Evolutionary conservation across 2,329 filamentous ascomycete genomes (phyloP).

Genomic region (Claviceps paspali): DNA sequence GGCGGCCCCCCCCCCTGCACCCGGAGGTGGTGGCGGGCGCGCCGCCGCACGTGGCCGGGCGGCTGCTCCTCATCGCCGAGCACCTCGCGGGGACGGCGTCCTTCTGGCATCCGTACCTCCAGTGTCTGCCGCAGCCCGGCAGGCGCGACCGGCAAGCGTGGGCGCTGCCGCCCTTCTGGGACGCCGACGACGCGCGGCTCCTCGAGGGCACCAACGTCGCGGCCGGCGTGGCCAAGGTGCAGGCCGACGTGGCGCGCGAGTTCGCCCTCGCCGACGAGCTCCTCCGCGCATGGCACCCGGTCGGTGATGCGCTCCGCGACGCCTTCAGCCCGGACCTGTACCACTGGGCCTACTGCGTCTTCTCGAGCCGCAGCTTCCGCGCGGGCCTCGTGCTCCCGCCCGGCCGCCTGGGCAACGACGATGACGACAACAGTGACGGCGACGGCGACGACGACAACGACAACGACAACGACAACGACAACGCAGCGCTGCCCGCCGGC

Average conservation of each 20-base stretch:
- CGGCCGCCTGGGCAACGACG: too few relatives aligned
- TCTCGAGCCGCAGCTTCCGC: conserved; percentile 49
- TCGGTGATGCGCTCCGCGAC: too few relatives aligned
- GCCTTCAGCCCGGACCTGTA: conserved; percentile 37
- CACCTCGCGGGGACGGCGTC: conserved; percentile 42
- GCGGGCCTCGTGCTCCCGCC: conserved; percentile 37
- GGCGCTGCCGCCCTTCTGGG: conserved; percentile 49
- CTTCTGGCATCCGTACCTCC: conserved; percentile 55
- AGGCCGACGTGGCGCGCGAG: conserved; percentile 28
- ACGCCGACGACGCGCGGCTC: conserved; percentile 40
- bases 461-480: too few relatives aligned
- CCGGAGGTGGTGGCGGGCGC: conserved; percentile 30
- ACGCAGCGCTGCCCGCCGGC: conserved; percentile 15
- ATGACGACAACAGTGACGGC: too few relatives aligned
- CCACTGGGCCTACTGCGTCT: conserved; percentile 49
- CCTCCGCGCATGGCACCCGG: too few relatives aligned
- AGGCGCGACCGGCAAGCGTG: conserved; percentile 26
- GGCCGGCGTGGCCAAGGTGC: conserved; percentile 33
- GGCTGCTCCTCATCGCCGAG: conserved; percentile 56
- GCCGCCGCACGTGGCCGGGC: conserved; percentile 44
- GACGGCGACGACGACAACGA: too few relatives aligned
- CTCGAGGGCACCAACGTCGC: conserved; percentile 39
- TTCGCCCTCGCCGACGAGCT: conserved; percentile 26
- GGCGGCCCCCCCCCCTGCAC: conserved; percentile 24
- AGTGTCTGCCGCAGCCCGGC: conserved; percentile 46